phyloP scores from a whole-genome alignment of 1,284 basidiomycete species.

The Ustilago esculenta region DNA sequence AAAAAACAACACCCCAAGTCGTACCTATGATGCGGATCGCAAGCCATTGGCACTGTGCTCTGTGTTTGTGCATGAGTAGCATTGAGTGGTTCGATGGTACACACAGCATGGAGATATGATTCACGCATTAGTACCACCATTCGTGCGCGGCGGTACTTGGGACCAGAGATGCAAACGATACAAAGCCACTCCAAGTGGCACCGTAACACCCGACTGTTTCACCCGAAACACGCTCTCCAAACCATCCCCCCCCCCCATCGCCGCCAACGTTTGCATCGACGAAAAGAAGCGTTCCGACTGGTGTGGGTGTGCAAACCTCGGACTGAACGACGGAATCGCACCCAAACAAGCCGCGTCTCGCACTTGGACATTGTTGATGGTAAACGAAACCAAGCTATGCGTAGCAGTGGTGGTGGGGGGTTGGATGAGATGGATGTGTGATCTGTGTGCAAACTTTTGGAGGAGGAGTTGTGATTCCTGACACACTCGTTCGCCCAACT shows the following conservation, averaged over 20 bases:
- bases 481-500: slow-evolving; percentile 23
- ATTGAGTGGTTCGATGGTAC: no score
- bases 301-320: slow-evolving; percentile 10
- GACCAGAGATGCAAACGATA: slow-evolving; percentile 37
- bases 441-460: slow-evolving; percentile 1
- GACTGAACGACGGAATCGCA: background rate
- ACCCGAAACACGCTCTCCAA: background rate
- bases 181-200: slow-evolving; percentile 24
- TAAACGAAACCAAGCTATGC: background rate
- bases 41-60: no score
- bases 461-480: slow-evolving; percentile 13
- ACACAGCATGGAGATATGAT: no score
- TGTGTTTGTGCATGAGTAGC: no score
- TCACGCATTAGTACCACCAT: no score
- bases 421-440: slow-evolving; percentile 10
- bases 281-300: slow-evolving; percentile 3
- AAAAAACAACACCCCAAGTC: no score
- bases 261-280: background rate
- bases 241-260: background rate
- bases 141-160: no score
- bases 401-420: no score
- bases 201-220: slow-evolving; percentile 10
- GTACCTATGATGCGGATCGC: no score
- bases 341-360: background rate
- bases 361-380: background rate